Base-by-base conservation (phyloP, 305 asterid genomes). In the Rubia balearica region DNA sequence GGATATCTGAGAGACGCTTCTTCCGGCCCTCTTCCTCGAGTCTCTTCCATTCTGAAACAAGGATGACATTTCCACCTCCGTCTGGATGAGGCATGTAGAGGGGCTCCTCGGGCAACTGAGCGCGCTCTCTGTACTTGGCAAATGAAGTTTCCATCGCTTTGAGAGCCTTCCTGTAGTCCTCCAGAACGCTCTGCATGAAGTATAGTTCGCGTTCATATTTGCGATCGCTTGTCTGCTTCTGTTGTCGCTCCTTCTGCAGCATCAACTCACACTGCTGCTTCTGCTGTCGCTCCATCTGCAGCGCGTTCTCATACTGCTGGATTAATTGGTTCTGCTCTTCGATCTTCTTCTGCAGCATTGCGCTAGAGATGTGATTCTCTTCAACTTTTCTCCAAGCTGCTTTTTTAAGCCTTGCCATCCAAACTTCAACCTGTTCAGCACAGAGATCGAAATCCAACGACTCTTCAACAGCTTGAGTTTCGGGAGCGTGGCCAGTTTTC, bases 361-460 rank as follows among this genome's bases (percentile, higher is more conserved):
- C 30, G 19, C 43, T 74, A 10, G 12, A 27, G 3, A 19, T 62
- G 2, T 57, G 57, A 19, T 45, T 55, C 11, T 17, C 65, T 61
- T 62, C 21, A 62, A 36, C 67, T 7, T 62, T 33, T 24, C 8
- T 43, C 21, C 33, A 12, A 59, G 62, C 51, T 67, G 53, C 61
- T 42, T 1, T 30, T 19, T 38, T 68, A 4, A 74, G 27, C 19
- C 55, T 68, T 21, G 38, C 19, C 56, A 68, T 27, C 76, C 71
- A 65, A 24, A 65, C 17, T 17, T 65, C 38, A 13, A 41, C 16
- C 69, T 65, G 71, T 61, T 45, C 8, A 68, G 65, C 3, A 30
- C 69, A 68, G 2, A 10, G 24, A 61, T 74, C 77, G 61, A 74
- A 48, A 69, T 68, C 69, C 56, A 71, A 38, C 42, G 24, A 64